Evolutionary conservation across 768 basidiomycete species (phyloP).

Genomic region (Phaeotremella skinneri): DNA sequence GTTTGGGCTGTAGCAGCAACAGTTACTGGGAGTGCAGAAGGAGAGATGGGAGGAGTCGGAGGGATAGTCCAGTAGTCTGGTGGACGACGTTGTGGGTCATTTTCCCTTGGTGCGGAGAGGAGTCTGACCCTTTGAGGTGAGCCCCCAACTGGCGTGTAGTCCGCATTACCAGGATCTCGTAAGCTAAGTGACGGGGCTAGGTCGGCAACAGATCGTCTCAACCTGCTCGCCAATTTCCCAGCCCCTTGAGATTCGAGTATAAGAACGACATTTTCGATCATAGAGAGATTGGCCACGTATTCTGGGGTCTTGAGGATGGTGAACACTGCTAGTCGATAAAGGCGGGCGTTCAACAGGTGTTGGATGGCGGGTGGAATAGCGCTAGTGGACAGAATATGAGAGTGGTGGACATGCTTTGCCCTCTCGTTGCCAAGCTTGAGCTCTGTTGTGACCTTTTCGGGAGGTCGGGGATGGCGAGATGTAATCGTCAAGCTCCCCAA

Average conservation of each 20-base stretch:
- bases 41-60: background rate
- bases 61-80: conserved; percentile 19
- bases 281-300: conserved; percentile 17
- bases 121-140: no score
- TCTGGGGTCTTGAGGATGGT: conserved; percentile 30
- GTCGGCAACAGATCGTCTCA: conserved; percentile 6
- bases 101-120: background rate
- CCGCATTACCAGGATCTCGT: no score
- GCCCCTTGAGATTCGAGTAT: conserved; percentile 25
- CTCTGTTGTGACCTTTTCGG: background rate
- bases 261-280: conserved; percentile 22
- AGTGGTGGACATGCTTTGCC: background rate
- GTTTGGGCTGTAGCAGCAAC: background rate
- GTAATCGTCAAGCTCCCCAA: no score
- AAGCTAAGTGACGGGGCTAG: no score
- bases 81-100: background rate
- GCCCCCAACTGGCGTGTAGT: no score
- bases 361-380: conserved; percentile 22
- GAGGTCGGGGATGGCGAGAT: background rate
- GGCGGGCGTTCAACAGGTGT: conserved; percentile 25
- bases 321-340: conserved; percentile 31
- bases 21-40: background rate
- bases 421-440: no score
- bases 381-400: background rate
- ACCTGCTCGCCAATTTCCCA: conserved; percentile 28